phyloP scores from a whole-genome alignment of 768 basidiomycete genomes.

The Pleurotus sapidus region DNA sequence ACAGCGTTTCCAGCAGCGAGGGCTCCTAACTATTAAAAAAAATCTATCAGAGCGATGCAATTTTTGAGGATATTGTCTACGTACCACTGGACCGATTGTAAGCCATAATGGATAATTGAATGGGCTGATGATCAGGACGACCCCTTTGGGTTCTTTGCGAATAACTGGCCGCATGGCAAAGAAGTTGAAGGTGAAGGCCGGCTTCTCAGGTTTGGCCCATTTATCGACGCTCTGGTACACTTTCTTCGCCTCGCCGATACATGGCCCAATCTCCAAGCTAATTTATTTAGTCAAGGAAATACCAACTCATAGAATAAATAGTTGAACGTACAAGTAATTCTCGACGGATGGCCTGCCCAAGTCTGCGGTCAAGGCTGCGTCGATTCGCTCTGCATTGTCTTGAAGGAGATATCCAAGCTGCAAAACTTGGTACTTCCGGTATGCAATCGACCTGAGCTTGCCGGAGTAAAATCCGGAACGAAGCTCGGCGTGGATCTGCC shows the following conservation, averaged over 20 bases:
- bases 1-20: conserved; percentile 77
- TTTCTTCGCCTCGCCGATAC: conserved; percentile 47
- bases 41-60: background rate
- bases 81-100: conserved; percentile 54
- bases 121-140: conserved; percentile 64
- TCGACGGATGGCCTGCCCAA: conserved; percentile 65
- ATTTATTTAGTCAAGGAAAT: background rate
- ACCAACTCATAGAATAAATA: background rate
- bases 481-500: conserved; percentile 56
- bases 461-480: conserved; percentile 59
- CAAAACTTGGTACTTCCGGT: conserved; percentile 74
- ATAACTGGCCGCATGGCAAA: conserved; percentile 60
- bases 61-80: conserved; percentile 13
- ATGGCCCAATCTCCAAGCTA: conserved; percentile 61
- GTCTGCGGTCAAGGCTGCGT: conserved; percentile 56
- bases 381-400: conserved; percentile 67
- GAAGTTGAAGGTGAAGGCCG: conserved; percentile 54
- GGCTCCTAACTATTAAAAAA: conserved; percentile 49
- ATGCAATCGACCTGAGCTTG: conserved; percentile 62
- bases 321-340: conserved; percentile 37
- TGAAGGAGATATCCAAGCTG: conserved; percentile 70
- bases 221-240: conserved; percentile 65
- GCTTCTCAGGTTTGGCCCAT: conserved; percentile 68
- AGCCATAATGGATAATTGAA: conserved; percentile 78
- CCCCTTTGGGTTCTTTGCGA: conserved; percentile 75